Conservation (phyloP, 108 stramenopile species). For the Nitzschia palea region DNA sequence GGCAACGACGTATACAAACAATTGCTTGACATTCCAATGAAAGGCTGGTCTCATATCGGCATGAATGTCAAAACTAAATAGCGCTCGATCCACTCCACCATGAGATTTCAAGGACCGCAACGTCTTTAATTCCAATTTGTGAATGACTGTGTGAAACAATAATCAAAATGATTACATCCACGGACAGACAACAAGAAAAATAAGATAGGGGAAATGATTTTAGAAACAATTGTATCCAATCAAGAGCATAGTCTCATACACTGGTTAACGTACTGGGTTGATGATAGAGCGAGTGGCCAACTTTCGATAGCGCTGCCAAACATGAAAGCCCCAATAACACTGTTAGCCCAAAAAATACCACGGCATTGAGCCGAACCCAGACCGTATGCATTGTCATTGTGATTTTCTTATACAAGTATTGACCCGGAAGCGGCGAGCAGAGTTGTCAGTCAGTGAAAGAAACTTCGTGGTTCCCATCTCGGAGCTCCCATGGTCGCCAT, state of each 20-base stretch:
- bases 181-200: slow-evolving; percentile 1
- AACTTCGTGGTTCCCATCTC: too few relatives aligned
- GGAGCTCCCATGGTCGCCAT: too few relatives aligned
- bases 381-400: slow-evolving; percentile 84
- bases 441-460: too few relatives aligned
- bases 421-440: too few relatives aligned
- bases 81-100: slow-evolving; percentile 91
- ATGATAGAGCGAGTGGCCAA: slow-evolving; percentile 57
- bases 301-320: slow-evolving; percentile 83
- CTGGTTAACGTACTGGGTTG: slow-evolving; percentile 54
- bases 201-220: too few relatives aligned
- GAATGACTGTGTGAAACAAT: slow-evolving; percentile 39
- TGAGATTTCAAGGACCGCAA: slow-evolving; percentile 86
- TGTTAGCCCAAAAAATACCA: slow-evolving; percentile 97
- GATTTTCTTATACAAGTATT: too few relatives aligned
- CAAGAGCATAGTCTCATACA: background rate
- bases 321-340: slow-evolving; percentile 90
- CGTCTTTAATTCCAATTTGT: slow-evolving; percentile 68
- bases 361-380: slow-evolving; percentile 97
- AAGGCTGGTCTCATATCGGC: slow-evolving; percentile 95
- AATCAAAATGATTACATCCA: background rate
- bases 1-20: slow-evolving; percentile 93
- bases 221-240: too few relatives aligned
- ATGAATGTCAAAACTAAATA: slow-evolving; percentile 91
- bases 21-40: slow-evolving; percentile 98